Evolutionary conservation across 148 eudicot species (phyloP).

Genomic region (Persicaria maculosa): DNA sequence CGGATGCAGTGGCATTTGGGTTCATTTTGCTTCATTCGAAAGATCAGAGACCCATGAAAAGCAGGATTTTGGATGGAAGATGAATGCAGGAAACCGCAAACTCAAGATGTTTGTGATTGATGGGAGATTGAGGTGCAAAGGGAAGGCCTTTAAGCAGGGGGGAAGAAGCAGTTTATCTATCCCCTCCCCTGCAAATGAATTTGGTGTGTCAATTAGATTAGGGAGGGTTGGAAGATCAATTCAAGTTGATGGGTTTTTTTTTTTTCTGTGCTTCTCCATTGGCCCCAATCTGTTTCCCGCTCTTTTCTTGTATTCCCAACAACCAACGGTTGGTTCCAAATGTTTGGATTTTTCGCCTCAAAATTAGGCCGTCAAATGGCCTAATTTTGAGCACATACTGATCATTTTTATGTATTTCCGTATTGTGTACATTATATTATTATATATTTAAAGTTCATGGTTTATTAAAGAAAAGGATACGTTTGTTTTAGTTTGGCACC

Average conservation of each 20-base stretch:
- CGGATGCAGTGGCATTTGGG: constrained; percentile 16
- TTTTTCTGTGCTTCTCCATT: not conserved
- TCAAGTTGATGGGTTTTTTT: too few relatives aligned
- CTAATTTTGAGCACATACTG: too few relatives aligned
- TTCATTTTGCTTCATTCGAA: not conserved
- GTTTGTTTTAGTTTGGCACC: too few relatives aligned
- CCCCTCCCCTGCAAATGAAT: constrained; percentile 27
- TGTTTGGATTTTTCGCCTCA: not conserved
- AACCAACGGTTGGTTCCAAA: constrained; percentile 18
- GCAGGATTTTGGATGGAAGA: not conserved
- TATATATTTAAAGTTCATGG: too few relatives aligned
- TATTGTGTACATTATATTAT: too few relatives aligned
- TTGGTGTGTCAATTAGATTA: not conserved
- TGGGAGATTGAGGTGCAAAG: not conserved
- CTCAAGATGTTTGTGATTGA: not conserved
- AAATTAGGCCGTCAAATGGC: not conserved
- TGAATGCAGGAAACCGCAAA: not conserved
- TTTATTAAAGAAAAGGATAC: too few relatives aligned
- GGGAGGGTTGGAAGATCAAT: too few relatives aligned
- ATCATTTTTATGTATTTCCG: too few relatives aligned
- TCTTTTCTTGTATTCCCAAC: constrained; percentile 8
- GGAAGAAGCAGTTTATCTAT: constrained; percentile 17
- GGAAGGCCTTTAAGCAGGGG: constrained; percentile 8
- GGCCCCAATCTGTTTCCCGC: not conserved
- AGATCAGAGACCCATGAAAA: not conserved